phyloP scores from a whole-genome alignment of 108 stramenopile species.

The Fragilaria radians region DNA sequence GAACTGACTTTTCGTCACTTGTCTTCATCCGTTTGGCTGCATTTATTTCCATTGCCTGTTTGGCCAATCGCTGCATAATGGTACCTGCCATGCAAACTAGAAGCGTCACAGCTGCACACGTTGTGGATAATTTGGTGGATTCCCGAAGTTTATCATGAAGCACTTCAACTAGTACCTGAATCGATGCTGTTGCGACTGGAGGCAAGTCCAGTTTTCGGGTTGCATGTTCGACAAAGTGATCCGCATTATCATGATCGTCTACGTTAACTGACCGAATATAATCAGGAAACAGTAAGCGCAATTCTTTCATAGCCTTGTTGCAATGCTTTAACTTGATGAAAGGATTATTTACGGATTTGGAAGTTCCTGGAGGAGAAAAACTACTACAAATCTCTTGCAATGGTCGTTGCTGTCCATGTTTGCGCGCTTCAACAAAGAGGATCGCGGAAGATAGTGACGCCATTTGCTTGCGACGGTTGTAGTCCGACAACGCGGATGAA shows the following conservation, averaged over 20 bases:
- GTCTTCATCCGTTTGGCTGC: constrained; percentile 2
- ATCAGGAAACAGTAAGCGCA: constrained; percentile 38
- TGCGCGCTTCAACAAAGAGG: constrained; percentile 34
- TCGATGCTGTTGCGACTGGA: constrained; percentile 40
- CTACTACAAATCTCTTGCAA: constrained; percentile 39
- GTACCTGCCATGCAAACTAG: constrained; percentile 40
- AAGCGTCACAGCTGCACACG: constrained; percentile 36
- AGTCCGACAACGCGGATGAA: constrained; percentile 17
- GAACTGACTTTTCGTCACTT: background rate
- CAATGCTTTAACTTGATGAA: constrained; percentile 50
- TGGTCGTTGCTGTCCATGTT: constrained; percentile 23
- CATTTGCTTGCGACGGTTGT: constrained; percentile 43
- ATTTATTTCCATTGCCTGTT: constrained; percentile 17
- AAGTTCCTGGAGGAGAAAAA: constrained; percentile 4
- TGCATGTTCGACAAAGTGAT: constrained; percentile 40
- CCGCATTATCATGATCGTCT: background rate
- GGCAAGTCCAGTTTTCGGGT: constrained; percentile 39
- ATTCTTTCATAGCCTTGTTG: constrained; percentile 45
- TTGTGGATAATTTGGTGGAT: constrained; percentile 29
- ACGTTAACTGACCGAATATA: constrained; percentile 10
- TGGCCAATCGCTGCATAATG: constrained; percentile 42
- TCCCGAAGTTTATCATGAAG: constrained; percentile 8
- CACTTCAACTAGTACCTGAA: constrained; percentile 32
- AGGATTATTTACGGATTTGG: background rate
- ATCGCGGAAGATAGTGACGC: constrained; percentile 35